A percentile compares a stretch with the other conserved stretches of the same genome.
phyloP scores from a whole-genome alignment of 2,329 filamentous ascomycete genomes.

The Sclerotinia trifoliorum region DNA sequence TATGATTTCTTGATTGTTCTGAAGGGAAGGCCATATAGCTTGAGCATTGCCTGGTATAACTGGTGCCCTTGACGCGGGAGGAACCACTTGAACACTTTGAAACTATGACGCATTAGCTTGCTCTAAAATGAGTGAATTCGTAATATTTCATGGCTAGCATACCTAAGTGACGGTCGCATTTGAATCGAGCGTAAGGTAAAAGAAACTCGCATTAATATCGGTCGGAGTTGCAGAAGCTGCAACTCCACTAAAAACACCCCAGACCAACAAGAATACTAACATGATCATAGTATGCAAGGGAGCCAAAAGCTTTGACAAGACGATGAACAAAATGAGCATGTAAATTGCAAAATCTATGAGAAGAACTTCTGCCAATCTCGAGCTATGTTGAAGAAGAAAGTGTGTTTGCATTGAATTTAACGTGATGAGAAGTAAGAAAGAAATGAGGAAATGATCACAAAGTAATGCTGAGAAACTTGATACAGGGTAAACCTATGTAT shows the following conservation, averaged over 20 bases:
- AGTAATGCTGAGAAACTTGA: neutral
- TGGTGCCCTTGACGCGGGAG: neutral
- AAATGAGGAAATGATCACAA: neutral
- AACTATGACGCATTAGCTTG: neutral
- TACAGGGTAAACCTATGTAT: no score
- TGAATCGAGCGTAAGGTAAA: conserved; percentile 10
- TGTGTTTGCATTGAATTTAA: neutral
- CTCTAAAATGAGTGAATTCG: no score
- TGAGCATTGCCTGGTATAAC: conserved; percentile 5
- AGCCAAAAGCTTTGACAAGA: neutral
- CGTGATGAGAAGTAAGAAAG: neutral
- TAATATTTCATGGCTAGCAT: neutral
- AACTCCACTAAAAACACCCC: neutral
- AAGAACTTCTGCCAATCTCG: neutral
- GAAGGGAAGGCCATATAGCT: conserved; percentile 15
- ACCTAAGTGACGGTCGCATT: neutral
- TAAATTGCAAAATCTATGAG: neutral
- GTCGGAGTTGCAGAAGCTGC: neutral
- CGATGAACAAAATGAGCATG: neutral
- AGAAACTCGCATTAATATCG: conserved; percentile 11
- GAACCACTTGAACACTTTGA: conserved; percentile 9
- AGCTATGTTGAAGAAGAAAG: neutral
- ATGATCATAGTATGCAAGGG: neutral
- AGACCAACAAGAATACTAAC: neutral
- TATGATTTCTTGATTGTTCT: conserved; percentile 1